phyloP scores from a whole-genome alignment of 2,329 filamentous ascomycete species.

The Capronia coronata region DNA sequence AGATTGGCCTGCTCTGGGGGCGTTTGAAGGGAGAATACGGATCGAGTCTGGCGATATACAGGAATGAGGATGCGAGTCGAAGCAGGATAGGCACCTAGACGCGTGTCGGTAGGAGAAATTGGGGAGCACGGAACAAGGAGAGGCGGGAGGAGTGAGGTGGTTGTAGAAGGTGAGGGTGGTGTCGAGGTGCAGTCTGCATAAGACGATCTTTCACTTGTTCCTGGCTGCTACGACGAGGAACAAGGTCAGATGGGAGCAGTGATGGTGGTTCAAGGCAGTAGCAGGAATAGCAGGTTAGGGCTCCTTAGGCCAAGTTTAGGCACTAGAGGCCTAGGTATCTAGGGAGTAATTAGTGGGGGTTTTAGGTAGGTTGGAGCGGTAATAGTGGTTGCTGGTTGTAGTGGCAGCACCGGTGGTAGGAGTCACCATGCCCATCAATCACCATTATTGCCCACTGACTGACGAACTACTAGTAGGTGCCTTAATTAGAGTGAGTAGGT shows the following conservation, averaged over 20 bases:
- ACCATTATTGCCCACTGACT: too few relatives aligned
- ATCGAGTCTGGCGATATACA: constrained; percentile 21
- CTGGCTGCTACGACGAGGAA: constrained; percentile 13
- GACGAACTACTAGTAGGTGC: too few relatives aligned
- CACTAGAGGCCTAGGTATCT: not conserved
- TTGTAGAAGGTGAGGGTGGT: constrained; percentile 14
- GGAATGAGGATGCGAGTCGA: constrained; percentile 22
- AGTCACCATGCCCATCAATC: too few relatives aligned
- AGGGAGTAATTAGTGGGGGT: not conserved
- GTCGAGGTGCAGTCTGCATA: constrained; percentile 17
- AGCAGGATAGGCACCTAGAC: constrained; percentile 20
- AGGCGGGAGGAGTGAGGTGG: constrained; percentile 7
- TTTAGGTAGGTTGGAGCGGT: too few relatives aligned
- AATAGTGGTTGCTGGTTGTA: too few relatives aligned
- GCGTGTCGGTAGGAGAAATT: constrained; percentile 16
- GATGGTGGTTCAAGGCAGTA: not conserved
- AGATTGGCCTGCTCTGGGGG: constrained; percentile 6
- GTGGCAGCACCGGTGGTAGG: too few relatives aligned
- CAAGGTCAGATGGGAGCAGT: not conserved
- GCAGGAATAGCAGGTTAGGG: not conserved
- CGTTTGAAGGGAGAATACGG: constrained; percentile 13
- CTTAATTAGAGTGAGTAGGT: too few relatives aligned
- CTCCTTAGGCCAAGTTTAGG: too few relatives aligned
- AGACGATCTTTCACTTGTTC: constrained; percentile 22
- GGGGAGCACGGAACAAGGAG: constrained; percentile 13